phyloP scores from a whole-genome alignment of 768 basidiomycete genomes.

The Daedaleopsis nitida region DNA sequence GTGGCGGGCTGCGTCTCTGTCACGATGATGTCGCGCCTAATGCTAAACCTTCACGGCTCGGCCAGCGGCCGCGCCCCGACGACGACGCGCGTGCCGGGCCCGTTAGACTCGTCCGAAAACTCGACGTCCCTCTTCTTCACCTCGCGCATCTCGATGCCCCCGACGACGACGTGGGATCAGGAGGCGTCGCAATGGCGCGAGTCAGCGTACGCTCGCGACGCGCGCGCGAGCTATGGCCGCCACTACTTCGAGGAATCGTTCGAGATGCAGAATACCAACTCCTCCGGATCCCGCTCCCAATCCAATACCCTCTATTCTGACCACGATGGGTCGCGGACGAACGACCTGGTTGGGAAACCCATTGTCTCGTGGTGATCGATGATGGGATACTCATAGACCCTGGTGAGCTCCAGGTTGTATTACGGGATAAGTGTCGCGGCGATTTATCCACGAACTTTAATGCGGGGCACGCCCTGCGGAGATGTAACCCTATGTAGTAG shows the following conservation, averaged over 20 bases:
- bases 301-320: not conserved
- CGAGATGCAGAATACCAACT: constrained; percentile 10
- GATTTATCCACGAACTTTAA: no score
- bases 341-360: not conserved
- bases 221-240: not conserved
- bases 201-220: constrained; percentile 11
- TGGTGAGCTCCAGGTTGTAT: no score
- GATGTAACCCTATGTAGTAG: no score
- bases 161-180: not conserved
- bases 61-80: constrained; percentile 21
- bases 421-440: no score
- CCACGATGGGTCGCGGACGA: not conserved
- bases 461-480: no score
- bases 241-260: constrained; percentile 16
- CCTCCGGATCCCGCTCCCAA: not conserved
- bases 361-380: no score
- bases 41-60: constrained; percentile 54
- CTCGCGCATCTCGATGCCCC: constrained; percentile 20
- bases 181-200: not conserved
- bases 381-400: no score
- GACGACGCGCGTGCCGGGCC: constrained; percentile 8
- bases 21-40: constrained; percentile 55
- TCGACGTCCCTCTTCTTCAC: constrained; percentile 26
- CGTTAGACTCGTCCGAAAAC: constrained; percentile 11
- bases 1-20: constrained; percentile 56